phyloP scores from a whole-genome alignment of 345 rosid genomes.

The Kandelia obovata region DNA sequence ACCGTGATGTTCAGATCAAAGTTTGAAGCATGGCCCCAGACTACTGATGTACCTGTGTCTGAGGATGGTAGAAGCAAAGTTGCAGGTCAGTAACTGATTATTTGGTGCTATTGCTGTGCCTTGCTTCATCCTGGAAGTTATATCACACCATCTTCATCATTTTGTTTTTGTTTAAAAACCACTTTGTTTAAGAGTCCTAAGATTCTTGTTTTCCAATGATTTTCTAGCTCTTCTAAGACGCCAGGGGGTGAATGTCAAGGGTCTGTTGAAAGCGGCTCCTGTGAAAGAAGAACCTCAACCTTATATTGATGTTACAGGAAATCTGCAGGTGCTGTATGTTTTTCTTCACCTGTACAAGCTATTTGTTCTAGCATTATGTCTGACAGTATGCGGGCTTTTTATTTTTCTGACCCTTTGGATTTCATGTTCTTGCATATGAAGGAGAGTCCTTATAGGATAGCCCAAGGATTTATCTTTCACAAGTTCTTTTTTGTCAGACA shows the following conservation, averaged over 20 bases:
- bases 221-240: constrained; percentile 74
- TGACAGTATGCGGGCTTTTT: not conserved
- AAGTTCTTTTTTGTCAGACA: too few relatives aligned
- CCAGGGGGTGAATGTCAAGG: constrained; percentile 92
- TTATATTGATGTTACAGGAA: constrained; percentile 88
- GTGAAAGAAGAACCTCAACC: constrained; percentile 81
- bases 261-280: constrained; percentile 74
- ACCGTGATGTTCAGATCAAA: constrained; percentile 82
- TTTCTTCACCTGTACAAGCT: not conserved
- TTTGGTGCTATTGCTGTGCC: constrained; percentile 4
- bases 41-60: constrained; percentile 56
- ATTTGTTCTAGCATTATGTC: not conserved
- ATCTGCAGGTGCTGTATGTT: constrained; percentile 62
- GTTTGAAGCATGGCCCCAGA: constrained; percentile 87
- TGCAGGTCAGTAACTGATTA: constrained; percentile 61
- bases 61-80: constrained; percentile 99
- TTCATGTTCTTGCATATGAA: too few relatives aligned
- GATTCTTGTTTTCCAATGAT: constrained; percentile 15
- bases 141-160: not conserved
- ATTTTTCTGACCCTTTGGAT: not conserved
- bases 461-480: too few relatives aligned
- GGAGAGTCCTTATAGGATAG: too few relatives aligned
- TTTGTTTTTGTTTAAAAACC: not conserved
- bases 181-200: constrained; percentile 7
- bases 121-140: constrained; percentile 9